Base-by-base conservation (phyloP, 2,329 filamentous ascomycete species). In the Ambrosiella cleistominuta region DNA sequence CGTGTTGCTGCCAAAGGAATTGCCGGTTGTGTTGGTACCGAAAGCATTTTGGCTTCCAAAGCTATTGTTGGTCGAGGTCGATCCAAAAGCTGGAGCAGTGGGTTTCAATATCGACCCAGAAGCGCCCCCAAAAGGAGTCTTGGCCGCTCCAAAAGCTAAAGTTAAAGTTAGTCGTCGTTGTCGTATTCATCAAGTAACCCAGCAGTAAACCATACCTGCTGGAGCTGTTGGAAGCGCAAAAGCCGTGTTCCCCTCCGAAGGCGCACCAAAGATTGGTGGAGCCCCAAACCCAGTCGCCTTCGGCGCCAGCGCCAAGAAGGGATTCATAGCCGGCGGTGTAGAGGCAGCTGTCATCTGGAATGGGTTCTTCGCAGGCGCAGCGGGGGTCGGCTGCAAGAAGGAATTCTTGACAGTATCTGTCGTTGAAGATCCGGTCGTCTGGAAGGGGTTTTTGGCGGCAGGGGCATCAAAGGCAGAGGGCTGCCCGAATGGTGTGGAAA, bases 401-500 rank as follows among this genome's bases (percentile, higher is more conserved):
- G 60, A 54, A 54, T 61, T 61, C 8, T 38, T 49, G 12, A 53
- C 5, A 6, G 53, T n/a, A 50, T 45, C 51, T 19, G 11, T 37
- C 19, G 27, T 51, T 9, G 19, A 15, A 17, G 40, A 27, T 47
- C 17, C 54, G 37, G 35, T 27, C 27, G 27, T 45, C 12, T 47
- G 40, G 45, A 61, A 61, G 7, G 60, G 54, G 47, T 59, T 59
- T 1, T n/a, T 47, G 54, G 40, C 36, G n/a, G 12, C 27, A 11
- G 47, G 35, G 54, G 54, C 8, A 40, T 54, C 13, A 47, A 49
- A 50, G 54, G 19, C 15, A 15, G 53, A 54, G 15, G 56, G 44
- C 19, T 58, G 57, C 35, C 59, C 49, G 19, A 62, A 62, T 7
- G 62, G 56, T 19, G 56, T 53, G 15, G 58, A 57, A n/a, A 54